Percentiles rank a stretch among this genome's conserved stretches.
These are phyloP conservation scores for Umbelopsis sp. DNA, from an alignment of 192 early-diverging fungal species.

Conservation along the genomic window DNA sequence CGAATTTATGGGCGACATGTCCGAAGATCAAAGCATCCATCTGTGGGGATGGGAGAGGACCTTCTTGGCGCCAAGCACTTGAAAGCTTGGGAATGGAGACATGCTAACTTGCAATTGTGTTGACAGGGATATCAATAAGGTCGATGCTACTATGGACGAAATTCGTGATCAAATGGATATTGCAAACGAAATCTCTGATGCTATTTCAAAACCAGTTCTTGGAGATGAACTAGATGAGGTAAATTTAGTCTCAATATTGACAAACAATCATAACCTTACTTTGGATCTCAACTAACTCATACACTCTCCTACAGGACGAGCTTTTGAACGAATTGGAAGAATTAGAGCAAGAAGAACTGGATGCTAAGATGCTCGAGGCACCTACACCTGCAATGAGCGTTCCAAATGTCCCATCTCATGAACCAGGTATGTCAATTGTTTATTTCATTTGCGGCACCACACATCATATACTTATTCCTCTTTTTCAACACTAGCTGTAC, in stretches of 20 bases:
- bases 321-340: conserved; percentile 86
- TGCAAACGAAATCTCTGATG: conserved; percentile 92
- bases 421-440: conserved; percentile 57
- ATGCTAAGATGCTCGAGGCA: conserved; percentile 79
- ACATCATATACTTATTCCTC: background rate
- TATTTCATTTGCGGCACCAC: background rate
- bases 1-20: no score
- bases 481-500: conserved; percentile 20
- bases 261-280: background rate
- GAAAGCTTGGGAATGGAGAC: no score
- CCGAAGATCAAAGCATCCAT: no score
- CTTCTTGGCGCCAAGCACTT: background rate
- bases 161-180: conserved; percentile 98
- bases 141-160: conserved; percentile 95
- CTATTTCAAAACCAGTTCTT: conserved; percentile 89
- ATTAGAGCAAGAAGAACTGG: conserved; percentile 92
- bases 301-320: conserved; percentile 56
- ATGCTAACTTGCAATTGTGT: background rate
- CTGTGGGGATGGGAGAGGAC: background rate
- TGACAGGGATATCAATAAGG: conserved; percentile 86
- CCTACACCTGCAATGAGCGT: conserved; percentile 63
- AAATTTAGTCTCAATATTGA: no score
- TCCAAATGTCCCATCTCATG: conserved; percentile 59
- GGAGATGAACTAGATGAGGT: conserved; percentile 91
- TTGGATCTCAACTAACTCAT: background rate